A percentile compares a stretch with the other conserved stretches of the same genome.
Conservation (phyloP, 176 grass and related monocot genomes). For the Tillandsia leiboldiana region DNA sequence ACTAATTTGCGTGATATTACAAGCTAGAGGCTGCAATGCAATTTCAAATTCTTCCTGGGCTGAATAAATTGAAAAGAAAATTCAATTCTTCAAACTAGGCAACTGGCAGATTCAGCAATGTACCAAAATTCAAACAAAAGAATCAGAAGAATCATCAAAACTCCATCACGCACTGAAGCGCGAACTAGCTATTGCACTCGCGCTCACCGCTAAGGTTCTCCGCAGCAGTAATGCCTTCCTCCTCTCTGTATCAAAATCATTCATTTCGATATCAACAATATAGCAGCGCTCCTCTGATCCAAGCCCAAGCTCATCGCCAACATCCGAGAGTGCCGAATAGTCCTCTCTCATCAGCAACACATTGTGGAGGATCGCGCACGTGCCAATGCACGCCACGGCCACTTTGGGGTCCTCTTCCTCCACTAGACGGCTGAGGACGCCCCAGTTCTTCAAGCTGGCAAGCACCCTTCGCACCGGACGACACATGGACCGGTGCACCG, state of each 20-base stretch:
- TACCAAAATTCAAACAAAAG: neutral
- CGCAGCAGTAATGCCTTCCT: slow-evolving; percentile 28
- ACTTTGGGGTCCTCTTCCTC: slow-evolving; percentile 49
- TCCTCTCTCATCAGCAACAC: slow-evolving; percentile 63
- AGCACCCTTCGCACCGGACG: slow-evolving; percentile 33
- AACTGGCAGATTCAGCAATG: neutral
- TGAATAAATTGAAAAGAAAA: too few species aligned
- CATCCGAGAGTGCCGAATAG: slow-evolving; percentile 50
- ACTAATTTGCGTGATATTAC: too few species aligned
- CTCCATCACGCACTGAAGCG: neutral
- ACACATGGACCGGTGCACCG: slow-evolving; percentile 35
- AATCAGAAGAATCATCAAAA: neutral
- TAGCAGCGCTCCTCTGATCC: neutral
- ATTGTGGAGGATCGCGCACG: slow-evolving; percentile 80
- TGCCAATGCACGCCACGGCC: slow-evolving; percentile 52
- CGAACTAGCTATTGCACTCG: neutral
- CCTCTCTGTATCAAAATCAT: slow-evolving; percentile 26
- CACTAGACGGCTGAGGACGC: slow-evolving; percentile 30
- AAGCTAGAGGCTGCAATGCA: too few species aligned
- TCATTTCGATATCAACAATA: neutral
- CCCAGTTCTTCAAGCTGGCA: slow-evolving; percentile 63
- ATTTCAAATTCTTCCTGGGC: too few species aligned
- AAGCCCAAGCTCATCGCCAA: neutral
- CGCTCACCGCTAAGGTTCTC: slow-evolving; percentile 26
- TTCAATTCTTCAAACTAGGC: too few species aligned